Base-by-base conservation (phyloP, 345 rosid species). In the Clausena lansium region DNA sequence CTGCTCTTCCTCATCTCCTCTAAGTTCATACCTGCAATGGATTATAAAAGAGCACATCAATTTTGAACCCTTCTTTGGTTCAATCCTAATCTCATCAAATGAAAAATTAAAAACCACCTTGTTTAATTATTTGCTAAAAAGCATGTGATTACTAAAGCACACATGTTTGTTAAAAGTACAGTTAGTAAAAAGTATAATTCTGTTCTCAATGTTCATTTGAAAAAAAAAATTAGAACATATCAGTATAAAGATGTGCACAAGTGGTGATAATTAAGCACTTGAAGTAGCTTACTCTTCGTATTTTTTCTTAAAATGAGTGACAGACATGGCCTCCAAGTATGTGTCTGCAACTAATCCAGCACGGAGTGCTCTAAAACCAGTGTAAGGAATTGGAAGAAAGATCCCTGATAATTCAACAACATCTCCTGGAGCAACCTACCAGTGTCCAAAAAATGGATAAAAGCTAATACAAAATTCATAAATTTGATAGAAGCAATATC, bases 261-360 rank as follows among this genome's bases (percentile, higher is more conserved):
- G 10, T 59, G 58, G n/a, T 9, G 15, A 54, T 54, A 39, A 38
- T 25, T 54, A 55, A 54, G 74, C 76, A 54, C 52, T 50, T 24
- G 60, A 62, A 79, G 69, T 10, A 70, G 78, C 94, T 91, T 89
- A 96, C 99, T 96, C 95, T 77, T 96, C 99, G 62, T 96, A 96
- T 94, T 88, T 94, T 81, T 90, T 96, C 95, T 94, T 94, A 89
- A 91, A 94, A 81, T 96, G 97, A 75, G 86, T 87, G 67, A 94
- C 93, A 70, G 98, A 87, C 92, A 93, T 94, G 75, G 91, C 94
- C 86, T 96, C 98, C 85, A 96, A 85, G 76, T 88, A 96, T 19
- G 98, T 94, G 81, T 94, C 98, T 28, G 99, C 98, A 81, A 96
- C 98, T 84, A 96, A 89, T 67, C 99, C 99, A 84, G 99, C 99